These are phyloP conservation scores for Marasmius sp. DNA, from an alignment of 1,284 basidiomycete species.

Conservation along the genomic window DNA sequence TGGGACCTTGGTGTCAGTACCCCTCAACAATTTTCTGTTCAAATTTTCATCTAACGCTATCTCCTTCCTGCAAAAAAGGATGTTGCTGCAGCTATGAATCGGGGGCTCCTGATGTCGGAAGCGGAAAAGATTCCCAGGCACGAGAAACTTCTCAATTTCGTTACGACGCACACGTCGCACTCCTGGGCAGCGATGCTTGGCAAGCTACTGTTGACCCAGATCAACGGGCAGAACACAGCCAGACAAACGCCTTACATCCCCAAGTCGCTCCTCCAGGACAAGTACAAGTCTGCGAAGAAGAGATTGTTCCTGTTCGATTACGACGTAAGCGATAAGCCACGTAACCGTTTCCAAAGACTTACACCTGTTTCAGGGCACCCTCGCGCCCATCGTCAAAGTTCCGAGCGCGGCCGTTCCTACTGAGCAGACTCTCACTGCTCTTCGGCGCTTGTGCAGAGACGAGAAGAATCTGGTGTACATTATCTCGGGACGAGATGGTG, in stretches of 20 bases:
- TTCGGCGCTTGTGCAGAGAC: slow-evolving; percentile 74
- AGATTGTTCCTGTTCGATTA: slow-evolving; percentile 95
- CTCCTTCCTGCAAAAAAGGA: slow-evolving; percentile 47
- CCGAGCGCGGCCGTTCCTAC: slow-evolving; percentile 90
- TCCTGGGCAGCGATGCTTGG: slow-evolving; percentile 94
- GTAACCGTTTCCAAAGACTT: background rate
- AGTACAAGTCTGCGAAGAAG: slow-evolving; percentile 63
- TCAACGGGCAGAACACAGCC: slow-evolving; percentile 81
- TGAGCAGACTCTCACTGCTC: slow-evolving; percentile 70
- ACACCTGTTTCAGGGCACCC: slow-evolving; percentile 67
- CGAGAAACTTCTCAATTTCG: slow-evolving; percentile 75
- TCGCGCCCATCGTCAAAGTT: slow-evolving; percentile 95
- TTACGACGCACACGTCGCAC: slow-evolving; percentile 92
- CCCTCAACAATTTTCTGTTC: slow-evolving; percentile 2
- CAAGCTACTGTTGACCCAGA: slow-evolving; percentile 84
- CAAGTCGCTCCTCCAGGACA: slow-evolving; percentile 56
- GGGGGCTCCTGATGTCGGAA: slow-evolving; percentile 80
- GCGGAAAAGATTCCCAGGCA: slow-evolving; percentile 83
- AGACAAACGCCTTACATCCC: slow-evolving; percentile 88
- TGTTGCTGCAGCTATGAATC: slow-evolving; percentile 93
- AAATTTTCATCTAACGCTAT: background rate
- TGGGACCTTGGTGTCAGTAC: slow-evolving; percentile 81
- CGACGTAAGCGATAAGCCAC: slow-evolving; percentile 58
- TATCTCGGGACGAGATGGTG: slow-evolving; percentile 95
- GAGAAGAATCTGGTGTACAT: slow-evolving; percentile 93